Percentiles rank a stretch among this genome's conserved stretches.
Conservation (phyloP, 2,329 filamentous ascomycete genomes). For the Plectosphaerella cucumerina region DNA sequence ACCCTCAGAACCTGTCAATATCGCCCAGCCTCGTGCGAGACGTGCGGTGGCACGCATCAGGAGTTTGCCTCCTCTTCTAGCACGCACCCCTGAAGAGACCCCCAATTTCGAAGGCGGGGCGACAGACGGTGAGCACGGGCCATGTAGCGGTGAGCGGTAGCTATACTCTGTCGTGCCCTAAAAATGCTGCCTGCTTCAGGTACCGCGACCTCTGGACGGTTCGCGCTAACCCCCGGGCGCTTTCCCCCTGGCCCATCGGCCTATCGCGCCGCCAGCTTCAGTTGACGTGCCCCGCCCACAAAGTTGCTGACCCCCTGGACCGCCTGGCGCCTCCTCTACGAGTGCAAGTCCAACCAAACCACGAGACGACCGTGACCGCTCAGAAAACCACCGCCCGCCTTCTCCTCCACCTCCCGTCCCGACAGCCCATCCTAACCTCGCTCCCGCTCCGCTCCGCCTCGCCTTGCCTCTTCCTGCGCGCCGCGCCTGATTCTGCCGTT, state of each 20-base stretch:
- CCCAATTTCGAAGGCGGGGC: slow-evolving; percentile 5
- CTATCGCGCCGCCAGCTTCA: slow-evolving; percentile 11
- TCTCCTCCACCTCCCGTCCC: slow-evolving; percentile 10
- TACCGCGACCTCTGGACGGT: slow-evolving; percentile 6
- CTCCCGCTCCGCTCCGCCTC: slow-evolving; percentile 13
- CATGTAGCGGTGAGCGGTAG: slow-evolving; percentile 19
- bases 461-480: slow-evolving; percentile 23
- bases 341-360: slow-evolving; percentile 9
- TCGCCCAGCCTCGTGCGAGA: too few relatives aligned
- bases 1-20: too few relatives aligned
- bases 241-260: slow-evolving; percentile 5
- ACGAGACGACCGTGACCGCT: slow-evolving; percentile 19
- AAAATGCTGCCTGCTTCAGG: slow-evolving; percentile 1
- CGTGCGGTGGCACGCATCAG: too few relatives aligned
- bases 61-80: background rate
- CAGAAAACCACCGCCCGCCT: slow-evolving; percentile 28
- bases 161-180: slow-evolving; percentile 5
- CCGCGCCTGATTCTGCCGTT: slow-evolving; percentile 25
- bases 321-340: too few relatives aligned
- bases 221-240: slow-evolving; percentile 10
- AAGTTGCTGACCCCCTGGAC: slow-evolving; percentile 9
- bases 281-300: slow-evolving; percentile 22
- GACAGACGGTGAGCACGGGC: slow-evolving; percentile 6
- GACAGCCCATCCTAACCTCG: background rate
- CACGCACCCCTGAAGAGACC: slow-evolving; percentile 10